Conservation (phyloP, 768 basidiomycete species). For the Leccinum subgranulosum region DNA sequence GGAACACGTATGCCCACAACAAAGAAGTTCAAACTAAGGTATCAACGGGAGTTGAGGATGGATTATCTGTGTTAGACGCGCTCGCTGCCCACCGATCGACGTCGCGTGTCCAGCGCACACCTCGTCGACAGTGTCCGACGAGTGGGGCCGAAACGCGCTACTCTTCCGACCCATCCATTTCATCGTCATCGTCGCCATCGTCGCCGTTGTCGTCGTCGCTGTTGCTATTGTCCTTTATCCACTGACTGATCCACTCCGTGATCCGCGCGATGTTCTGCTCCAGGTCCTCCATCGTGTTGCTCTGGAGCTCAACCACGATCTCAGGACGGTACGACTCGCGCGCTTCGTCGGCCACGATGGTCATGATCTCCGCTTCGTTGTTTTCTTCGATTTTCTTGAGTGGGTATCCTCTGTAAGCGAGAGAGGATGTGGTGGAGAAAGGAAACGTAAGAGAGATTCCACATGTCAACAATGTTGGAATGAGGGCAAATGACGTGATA, state of each 20-base stretch:
- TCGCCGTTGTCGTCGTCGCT: neutral
- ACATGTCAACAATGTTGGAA: neutral
- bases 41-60: neutral
- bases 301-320: constrained; percentile 82
- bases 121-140: neutral
- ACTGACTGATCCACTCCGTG: constrained; percentile 80
- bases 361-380: constrained; percentile 98
- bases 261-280: constrained; percentile 86
- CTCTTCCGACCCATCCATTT: neutral
- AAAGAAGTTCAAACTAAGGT: neutral
- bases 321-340: constrained; percentile 79
- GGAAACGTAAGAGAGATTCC: neutral
- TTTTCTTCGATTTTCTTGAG: constrained; percentile 97
- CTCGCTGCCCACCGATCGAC: neutral
- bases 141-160: neutral
- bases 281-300: constrained; percentile 74
- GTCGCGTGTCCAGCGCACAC: neutral
- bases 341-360: constrained; percentile 86
- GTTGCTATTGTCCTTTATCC: constrained; percentile 44
- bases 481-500: neutral
- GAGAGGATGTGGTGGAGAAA: neutral
- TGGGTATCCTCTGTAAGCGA: constrained; percentile 65
- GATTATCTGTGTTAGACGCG: neutral
- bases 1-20: neutral
- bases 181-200: neutral